These are phyloP conservation scores for Boletus barrowsii DNA, from an alignment of 768 basidiomycete species.

Conservation along the genomic window DNA sequence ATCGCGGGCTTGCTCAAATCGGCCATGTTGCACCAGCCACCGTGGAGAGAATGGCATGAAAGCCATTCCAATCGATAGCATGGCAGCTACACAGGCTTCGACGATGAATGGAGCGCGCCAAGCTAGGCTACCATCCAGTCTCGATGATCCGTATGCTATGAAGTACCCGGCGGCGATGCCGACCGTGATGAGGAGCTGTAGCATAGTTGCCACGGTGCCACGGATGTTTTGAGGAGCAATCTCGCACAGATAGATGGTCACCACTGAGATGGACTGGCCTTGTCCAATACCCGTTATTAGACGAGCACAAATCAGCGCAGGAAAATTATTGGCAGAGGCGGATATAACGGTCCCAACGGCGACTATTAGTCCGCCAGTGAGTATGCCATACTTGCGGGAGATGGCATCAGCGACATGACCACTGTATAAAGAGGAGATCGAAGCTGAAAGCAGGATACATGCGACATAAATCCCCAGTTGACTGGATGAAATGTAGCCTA, in stretches of 20 bases:
- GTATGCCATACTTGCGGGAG: slow-evolving; percentile 44
- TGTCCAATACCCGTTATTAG: slow-evolving; percentile 46
- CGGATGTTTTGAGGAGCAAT: slow-evolving; percentile 42
- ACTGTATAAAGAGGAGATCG: slow-evolving; percentile 37
- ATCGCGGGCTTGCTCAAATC: slow-evolving; percentile 29
- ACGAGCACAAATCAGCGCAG: slow-evolving; percentile 42
- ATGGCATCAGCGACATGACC: slow-evolving; percentile 46
- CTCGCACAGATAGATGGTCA: slow-evolving; percentile 40
- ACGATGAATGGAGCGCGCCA: slow-evolving; percentile 30
- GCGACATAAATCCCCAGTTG: slow-evolving; percentile 45
- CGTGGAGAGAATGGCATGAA: slow-evolving; percentile 21
- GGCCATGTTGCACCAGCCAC: slow-evolving; percentile 33
- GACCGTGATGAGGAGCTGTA: slow-evolving; percentile 43
- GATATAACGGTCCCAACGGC: slow-evolving; percentile 41
- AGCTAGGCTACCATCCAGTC: slow-evolving; percentile 20
- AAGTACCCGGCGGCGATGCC: slow-evolving; percentile 40
- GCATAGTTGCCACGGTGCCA: slow-evolving; percentile 37
- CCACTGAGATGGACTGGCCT: slow-evolving; percentile 43
- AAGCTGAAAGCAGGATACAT: slow-evolving; percentile 41
- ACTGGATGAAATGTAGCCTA: slow-evolving; percentile 35
- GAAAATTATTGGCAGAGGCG: slow-evolving; percentile 34
- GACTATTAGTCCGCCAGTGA: slow-evolving; percentile 41
- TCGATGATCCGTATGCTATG: slow-evolving; percentile 25
- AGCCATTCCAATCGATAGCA: slow-evolving; percentile 22
- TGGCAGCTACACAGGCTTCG: slow-evolving; percentile 20